Conservation (phyloP, 306 rosid species). For the Lathyrus tuberosus region DNA sequence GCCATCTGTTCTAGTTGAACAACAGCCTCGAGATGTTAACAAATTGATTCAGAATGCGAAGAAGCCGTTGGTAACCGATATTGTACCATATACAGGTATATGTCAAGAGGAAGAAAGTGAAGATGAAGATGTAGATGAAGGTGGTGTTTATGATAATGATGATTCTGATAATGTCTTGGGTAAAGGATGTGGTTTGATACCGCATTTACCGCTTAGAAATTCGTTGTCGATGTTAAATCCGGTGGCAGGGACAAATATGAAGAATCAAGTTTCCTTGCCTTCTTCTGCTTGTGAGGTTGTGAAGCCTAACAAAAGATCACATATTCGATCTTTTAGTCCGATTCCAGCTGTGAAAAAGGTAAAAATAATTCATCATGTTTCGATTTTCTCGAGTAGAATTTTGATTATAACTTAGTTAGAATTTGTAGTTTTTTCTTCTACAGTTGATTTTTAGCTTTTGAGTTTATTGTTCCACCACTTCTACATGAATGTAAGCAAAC, state of each 20-base stretch:
- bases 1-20: slow-evolving; percentile 58
- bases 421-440: neutral
- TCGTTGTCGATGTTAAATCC: slow-evolving; percentile 70
- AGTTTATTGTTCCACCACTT: no score
- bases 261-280: slow-evolving; percentile 44
- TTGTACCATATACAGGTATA: slow-evolving; percentile 47
- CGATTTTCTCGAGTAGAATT: neutral
- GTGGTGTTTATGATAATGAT: slow-evolving; percentile 36
- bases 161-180: slow-evolving; percentile 51
- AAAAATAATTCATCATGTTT: slow-evolving; percentile 9
- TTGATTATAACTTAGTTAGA: neutral
- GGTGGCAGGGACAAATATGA: slow-evolving; percentile 61
- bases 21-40: slow-evolving; percentile 60
- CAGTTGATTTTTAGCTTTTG: neutral
- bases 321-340: slow-evolving; percentile 58
- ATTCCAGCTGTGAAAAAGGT: slow-evolving; percentile 74
- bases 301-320: slow-evolving; percentile 51
- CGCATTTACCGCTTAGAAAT: slow-evolving; percentile 64
- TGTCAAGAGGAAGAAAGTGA: slow-evolving; percentile 64
- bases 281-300: slow-evolving; percentile 41
- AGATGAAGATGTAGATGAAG: slow-evolving; percentile 44
- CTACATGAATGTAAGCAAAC: neutral
- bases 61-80: slow-evolving; percentile 48
- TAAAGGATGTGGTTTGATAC: slow-evolving; percentile 81
- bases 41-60: slow-evolving; percentile 52